Evolutionary conservation across 768 basidiomycete species (phyloP), one percentile per base, ranked within the genome.

Genomic region (Naganishia friedmannii): DNA sequence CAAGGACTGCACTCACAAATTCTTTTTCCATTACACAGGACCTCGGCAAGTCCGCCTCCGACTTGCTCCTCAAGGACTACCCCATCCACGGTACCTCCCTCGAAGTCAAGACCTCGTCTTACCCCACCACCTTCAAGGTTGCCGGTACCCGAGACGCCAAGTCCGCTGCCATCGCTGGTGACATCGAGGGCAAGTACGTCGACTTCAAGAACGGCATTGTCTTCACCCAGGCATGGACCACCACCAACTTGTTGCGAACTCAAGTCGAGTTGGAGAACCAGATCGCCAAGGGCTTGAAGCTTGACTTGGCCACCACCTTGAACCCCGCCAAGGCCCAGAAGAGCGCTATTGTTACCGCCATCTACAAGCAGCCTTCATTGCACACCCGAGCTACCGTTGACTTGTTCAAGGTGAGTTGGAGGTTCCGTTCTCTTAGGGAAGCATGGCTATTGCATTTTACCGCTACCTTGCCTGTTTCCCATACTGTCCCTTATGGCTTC

Each of bases 181-280:
- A 98, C 82, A 85, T 98, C 77, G 96, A 99, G 88, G 90, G 88
- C 83, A 99, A 97, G 84, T 94, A 90, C 86, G 81, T 85, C 77
- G 89, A 97, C 86, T 86, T 86, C 85, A 88, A 88, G 83, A 92
- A 95, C 82, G 96, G 96, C 73, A 85, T 98, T 78, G 89, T 89
- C 81, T 85, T 96, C 86, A 98, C 96, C 76, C 81, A 82, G 76
- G 87, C 90, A 68, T 99, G 96, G 96, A 93, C 92, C 67, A 97
- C 95, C 78, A 76, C 87, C 81, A 99, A 99, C 86, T 83, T 89
- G 79, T 90, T 99, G 85, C 89, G 90, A 82, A 89, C 89, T 74
- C 88, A 89, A 81, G 82, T 97, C 74, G 96, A 99, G 86, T 85
- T 98, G 80, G 93, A 98, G 83, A 93, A 97, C 85, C 89, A 93